Base-by-base conservation (phyloP, 768 basidiomycete species). In the Calocera cornea region DNA sequence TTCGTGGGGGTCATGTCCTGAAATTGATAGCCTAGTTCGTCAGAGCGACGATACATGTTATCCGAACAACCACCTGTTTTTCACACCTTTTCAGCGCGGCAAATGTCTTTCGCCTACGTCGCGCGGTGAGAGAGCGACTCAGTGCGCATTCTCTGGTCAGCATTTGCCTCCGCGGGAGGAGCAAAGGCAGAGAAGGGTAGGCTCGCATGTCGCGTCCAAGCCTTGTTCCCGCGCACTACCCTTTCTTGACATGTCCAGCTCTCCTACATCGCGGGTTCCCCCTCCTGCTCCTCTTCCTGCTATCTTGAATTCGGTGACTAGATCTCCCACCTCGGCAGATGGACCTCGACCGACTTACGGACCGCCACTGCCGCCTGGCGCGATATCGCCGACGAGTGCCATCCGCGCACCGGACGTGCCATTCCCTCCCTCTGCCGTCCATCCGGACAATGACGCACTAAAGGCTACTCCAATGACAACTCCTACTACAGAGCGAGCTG, bases 141-240 rank as follows among this genome's bases (percentile, higher is more conserved):
- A n/a, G n/a, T n/a, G n/a, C n/a, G n/a, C n/a, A n/a, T n/a, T n/a
- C n/a, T n/a, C n/a, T n/a, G n/a, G n/a, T n/a, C n/a, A 38, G 54
- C 54, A 60, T 60, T 33, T 60, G 54, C 54, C 10, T 60, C 54
- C 54, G 54, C 54, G 54, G 54, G 31, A 60, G 10, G 54, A 33
- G 14, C 14, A 60, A 60, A 33, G 54, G 10, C 27, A 29, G 7
- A 27, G 54, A 27, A 5, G 14, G 11, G 11, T 60, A 12, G 11
- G 11, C 27, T 16, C 14, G 31, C 8, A 50, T 16, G 54, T 60
- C 54, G 54, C 54, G 31, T 60, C 10, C 27, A 27, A 22, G 27
- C 54, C 54, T 60, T 60, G 54, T 60, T 60, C 54, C 31, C 44
- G 44, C 19, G 16, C 44, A 47, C 44, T 38, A 19, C 24, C 40